Conservation (phyloP, 495 filamentous ascomycete genomes). For the Penicillium pulvis region DNA sequence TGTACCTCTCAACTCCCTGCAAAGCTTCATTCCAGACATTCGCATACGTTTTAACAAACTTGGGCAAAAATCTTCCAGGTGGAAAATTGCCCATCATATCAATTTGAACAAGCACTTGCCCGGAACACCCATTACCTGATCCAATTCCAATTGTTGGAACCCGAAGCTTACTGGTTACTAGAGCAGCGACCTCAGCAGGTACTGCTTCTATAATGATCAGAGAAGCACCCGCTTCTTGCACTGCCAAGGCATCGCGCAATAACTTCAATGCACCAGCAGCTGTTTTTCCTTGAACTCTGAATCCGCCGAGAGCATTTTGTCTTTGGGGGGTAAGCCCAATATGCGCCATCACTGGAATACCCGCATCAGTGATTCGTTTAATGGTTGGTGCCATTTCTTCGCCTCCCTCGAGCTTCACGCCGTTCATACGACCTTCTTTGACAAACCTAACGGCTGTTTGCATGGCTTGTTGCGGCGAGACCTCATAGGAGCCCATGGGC, state of each 20-base stretch:
- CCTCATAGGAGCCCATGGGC: constrained; percentile 96
- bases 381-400: constrained; percentile 87
- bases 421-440: constrained; percentile 87
- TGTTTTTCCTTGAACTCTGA: constrained; percentile 92
- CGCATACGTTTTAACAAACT: constrained; percentile 95
- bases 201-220: constrained; percentile 88
- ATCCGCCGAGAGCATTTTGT: constrained; percentile 88
- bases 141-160: constrained; percentile 99
- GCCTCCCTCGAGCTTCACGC: constrained; percentile 92
- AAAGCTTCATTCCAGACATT: constrained; percentile 88
- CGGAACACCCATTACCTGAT: constrained; percentile 88
- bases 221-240: constrained; percentile 90
- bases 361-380: constrained; percentile 77
- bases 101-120: constrained; percentile 93
- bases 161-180: constrained; percentile 81
- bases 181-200: constrained; percentile 78
- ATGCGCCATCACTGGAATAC: constrained; percentile 92
- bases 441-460: constrained; percentile 81
- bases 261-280: constrained; percentile 67
- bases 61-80: constrained; percentile 85
- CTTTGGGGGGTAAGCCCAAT: constrained; percentile 93
- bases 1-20: constrained; percentile 76
- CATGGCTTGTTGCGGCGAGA: constrained; percentile 82
- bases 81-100: constrained; percentile 96
- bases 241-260: constrained; percentile 80